phyloP scores from a whole-genome alignment of 176 grass and related monocot species.

The Thinopyrum elongatum region DNA sequence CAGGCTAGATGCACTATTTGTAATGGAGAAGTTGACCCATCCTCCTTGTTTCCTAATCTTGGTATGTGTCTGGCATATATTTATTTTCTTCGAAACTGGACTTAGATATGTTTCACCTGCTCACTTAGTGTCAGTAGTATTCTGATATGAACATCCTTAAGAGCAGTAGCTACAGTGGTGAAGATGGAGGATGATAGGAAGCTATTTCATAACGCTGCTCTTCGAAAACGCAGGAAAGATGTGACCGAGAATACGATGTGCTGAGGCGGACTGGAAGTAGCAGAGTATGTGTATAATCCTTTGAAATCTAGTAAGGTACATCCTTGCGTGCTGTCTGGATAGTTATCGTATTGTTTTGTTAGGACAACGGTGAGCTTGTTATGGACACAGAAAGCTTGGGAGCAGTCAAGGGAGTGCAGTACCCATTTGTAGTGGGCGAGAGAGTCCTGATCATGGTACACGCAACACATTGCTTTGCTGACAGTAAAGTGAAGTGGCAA shows the following conservation, averaged over 20 bases:
- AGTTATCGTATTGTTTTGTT: not conserved
- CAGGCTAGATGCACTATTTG: slow-evolving; percentile 4
- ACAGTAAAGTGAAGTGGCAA: not conserved
- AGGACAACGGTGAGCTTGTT: slow-evolving; percentile 50
- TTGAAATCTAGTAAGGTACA: not conserved
- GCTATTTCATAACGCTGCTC: slow-evolving; percentile 56
- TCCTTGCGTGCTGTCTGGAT: slow-evolving; percentile 1
- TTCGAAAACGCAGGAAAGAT: slow-evolving; percentile 71
- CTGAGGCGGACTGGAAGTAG: slow-evolving; percentile 27
- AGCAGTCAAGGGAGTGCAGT: slow-evolving; percentile 55
- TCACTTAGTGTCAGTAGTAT: not conserved
- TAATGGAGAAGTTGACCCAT: not conserved
- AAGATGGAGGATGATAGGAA: slow-evolving; percentile 75
- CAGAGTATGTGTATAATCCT: slow-evolving; percentile 32
- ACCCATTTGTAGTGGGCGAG: slow-evolving; percentile 65
- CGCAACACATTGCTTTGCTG: not conserved
- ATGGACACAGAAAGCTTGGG: slow-evolving; percentile 36
- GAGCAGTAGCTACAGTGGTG: slow-evolving; percentile 63
- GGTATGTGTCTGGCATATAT: not conserved
- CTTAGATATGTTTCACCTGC: not conserved
- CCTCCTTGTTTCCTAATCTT: not conserved
- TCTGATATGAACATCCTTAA: slow-evolving; percentile 16
- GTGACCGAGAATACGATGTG: slow-evolving; percentile 45
- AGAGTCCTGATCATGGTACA: slow-evolving; percentile 68
- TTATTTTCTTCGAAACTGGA: not conserved